Base-by-base conservation (phyloP, 2,329 filamentous ascomycete genomes). In the Claviceps fusiformis region DNA sequence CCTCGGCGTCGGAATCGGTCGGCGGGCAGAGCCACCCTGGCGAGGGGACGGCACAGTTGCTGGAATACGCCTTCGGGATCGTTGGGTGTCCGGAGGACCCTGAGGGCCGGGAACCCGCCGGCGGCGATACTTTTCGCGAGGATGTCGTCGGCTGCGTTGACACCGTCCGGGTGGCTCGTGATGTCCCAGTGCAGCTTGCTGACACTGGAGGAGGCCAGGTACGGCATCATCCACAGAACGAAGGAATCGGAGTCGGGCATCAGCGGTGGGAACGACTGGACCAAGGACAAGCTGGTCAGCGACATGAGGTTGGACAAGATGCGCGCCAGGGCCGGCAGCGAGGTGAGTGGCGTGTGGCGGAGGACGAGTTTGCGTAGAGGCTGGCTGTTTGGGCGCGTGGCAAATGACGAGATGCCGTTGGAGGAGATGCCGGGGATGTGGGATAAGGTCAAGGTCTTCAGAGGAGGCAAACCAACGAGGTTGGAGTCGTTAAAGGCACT, bases 51-150 rank as follows among this genome's bases (percentile, higher is more conserved):
- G 66, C 87, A 91, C 1, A 89, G 74, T 1, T 73, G 70, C 68
- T 91, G 87, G 58, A 90, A 81, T 8, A 79, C 61, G 31, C 86
- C 87, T 5, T 87, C 79, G 1, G 84, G 78, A 59, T 91, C 87
- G 56, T 81, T 81, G 1, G 85, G 87, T 0, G 81, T 74, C 54
- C 86, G 80, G 19, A 90, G 69, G 1, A 65, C 71, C 10, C 71
- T 72, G 10, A 91, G 74, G 0, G 70, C 65, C 0, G 87, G 86
- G 62, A 91, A 87, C 0, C 81, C 81, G 5, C 71, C 71, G 1
- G 77, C 75, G 5, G 68, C 68, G 59, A 90, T 86, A 62, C 81
- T 82, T 56, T 74, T 73, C 1, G 84, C 81, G 8, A 90, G 73
- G 50, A 86, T 79, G 5, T 76, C 73, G 52, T 86, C 83, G 1